Base-by-base conservation (phyloP, 106 monocot species). In the Alisma plantagoaquatica region DNA sequence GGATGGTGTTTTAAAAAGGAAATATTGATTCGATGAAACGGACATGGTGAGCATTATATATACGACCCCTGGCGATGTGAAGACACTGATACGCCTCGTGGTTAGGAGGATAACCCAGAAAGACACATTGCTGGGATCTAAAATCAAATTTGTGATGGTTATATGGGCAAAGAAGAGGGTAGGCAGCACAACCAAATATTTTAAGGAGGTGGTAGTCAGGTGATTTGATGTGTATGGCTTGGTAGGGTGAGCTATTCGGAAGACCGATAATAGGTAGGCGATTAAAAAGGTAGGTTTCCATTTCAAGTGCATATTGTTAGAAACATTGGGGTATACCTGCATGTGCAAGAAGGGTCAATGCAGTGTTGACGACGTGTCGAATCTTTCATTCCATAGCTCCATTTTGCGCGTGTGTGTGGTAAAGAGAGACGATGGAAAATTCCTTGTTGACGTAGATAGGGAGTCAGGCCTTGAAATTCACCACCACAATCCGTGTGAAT, bases 371-470 rank as follows among this genome's bases (percentile, higher is more conserved):
- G 15, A 52, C 0, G 17, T 52, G 51, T 1, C 51, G 28, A 27
- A 28, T 17, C 23, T 52, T 52, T 23, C 51, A 12, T 29, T 52
- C 51, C 0, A 1, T 29, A 15, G 29, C 2, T 2, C 51, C 51
- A 52, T 52, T 52, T 52, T 52, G 51, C 29, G 27, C 15, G 15
- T 26, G 51, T 52, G 15, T 52, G 51, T 3, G 51, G 51, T 2
- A 15, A 26, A 1, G 9, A 28, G n/a, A 26, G 1, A 27, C 25
- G 27, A 52, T 52, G 51, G 3, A 2, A 9, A 14, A 52, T 52
- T 2, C 51, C 51, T 11, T 23, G 18, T 7, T 25, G 24, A 52
- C 18, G 21, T 15, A 26, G 17, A 11, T 15, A 29, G 29, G 2
- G 14, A 27, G 3, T 3, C 15, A 52, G 29, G 11, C 14, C 7